Evolutionary conservation across 306 rosid genomes (phyloP).

Genomic region (Trifolium dubium): DNA sequence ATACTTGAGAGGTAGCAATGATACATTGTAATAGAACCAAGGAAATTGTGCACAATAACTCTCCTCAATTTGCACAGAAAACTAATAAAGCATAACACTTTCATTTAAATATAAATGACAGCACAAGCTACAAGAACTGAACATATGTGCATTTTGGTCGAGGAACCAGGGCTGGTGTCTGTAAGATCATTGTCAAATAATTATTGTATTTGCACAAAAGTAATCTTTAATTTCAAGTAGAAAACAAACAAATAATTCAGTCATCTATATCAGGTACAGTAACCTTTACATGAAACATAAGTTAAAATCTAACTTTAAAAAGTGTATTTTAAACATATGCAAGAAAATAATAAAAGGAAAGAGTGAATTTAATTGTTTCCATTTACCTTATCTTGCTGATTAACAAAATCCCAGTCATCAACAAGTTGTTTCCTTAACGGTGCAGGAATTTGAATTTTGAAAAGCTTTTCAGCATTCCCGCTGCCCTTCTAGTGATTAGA

Average conservation of each 20-base stretch:
- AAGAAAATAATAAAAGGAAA: slow-evolving; percentile 15
- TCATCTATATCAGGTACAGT: slow-evolving; percentile 9
- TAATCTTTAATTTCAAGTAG: slow-evolving; percentile 19
- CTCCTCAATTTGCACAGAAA: slow-evolving; percentile 10
- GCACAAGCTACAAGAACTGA: slow-evolving; percentile 23
- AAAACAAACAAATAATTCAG: slow-evolving; percentile 7
- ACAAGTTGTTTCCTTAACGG: slow-evolving; percentile 91
- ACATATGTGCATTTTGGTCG: slow-evolving; percentile 19
- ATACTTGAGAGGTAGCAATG: slow-evolving; percentile 6
- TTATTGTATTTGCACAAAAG: slow-evolving; percentile 10
- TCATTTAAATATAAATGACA: slow-evolving; percentile 19
- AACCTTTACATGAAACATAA: slow-evolving; percentile 23
- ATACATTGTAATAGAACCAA: slow-evolving; percentile 11
- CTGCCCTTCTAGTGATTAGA: slow-evolving; percentile 69
- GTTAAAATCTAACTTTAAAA: slow-evolving; percentile 19
- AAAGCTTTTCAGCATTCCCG: slow-evolving; percentile 67
- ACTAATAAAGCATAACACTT: slow-evolving; percentile 2
- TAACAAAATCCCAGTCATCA: slow-evolving; percentile 89
- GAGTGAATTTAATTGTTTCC: slow-evolving; percentile 34
- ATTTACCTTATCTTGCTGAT: slow-evolving; percentile 87
- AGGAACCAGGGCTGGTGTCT: slow-evolving; percentile 15
- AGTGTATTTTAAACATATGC: slow-evolving; percentile 26
- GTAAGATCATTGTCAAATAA: slow-evolving; percentile 14
- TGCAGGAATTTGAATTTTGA: slow-evolving; percentile 95
- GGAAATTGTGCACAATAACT: slow-evolving; percentile 4